Conservation (phyloP, 768 basidiomycete genomes). For the Boletus edulis region DNA sequence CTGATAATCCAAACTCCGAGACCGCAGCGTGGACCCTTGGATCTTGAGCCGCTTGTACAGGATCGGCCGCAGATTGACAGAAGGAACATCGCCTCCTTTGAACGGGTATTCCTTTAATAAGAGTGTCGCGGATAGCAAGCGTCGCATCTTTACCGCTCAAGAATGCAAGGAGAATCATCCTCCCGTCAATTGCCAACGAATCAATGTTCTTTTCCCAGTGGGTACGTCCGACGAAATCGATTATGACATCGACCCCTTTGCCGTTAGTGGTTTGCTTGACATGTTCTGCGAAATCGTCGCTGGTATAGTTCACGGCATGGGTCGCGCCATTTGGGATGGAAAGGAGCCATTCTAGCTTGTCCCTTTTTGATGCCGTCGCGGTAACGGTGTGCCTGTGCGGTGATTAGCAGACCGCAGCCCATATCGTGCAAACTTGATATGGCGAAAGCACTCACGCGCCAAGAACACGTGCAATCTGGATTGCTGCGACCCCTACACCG, state of each 20-base stretch:
- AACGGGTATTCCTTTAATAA: slow-evolving; percentile 16
- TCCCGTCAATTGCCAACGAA: slow-evolving; percentile 65
- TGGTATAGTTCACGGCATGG: slow-evolving; percentile 81
- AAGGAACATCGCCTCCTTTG: slow-evolving; percentile 50
- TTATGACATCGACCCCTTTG: slow-evolving; percentile 76
- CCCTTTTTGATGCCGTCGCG: slow-evolving; percentile 81
- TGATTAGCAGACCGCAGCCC: slow-evolving; percentile 6
- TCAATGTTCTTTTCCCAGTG: slow-evolving; percentile 77
- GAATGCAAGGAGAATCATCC: slow-evolving; percentile 66
- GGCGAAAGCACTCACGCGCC: slow-evolving; percentile 57
- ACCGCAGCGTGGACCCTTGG: slow-evolving; percentile 84
- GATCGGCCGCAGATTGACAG: slow-evolving; percentile 60
- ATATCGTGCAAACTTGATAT: background rate
- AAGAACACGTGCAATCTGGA: slow-evolving; percentile 75
- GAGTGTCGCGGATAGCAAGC: slow-evolving; percentile 17
- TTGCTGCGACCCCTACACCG: slow-evolving; percentile 86
- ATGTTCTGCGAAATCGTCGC: slow-evolving; percentile 72
- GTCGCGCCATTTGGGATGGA: slow-evolving; percentile 67
- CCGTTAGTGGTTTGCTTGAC: slow-evolving; percentile 65
- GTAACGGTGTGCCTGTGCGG: slow-evolving; percentile 60
- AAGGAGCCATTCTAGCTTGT: slow-evolving; percentile 78
- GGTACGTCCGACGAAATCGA: slow-evolving; percentile 79
- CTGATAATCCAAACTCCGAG: slow-evolving; percentile 75
- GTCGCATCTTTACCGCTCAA: slow-evolving; percentile 54
- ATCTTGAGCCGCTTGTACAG: slow-evolving; percentile 84